These are phyloP conservation scores for Teunomyces panamensis DNA, from an alignment of 805 yeast species.

Conservation along the genomic window DNA sequence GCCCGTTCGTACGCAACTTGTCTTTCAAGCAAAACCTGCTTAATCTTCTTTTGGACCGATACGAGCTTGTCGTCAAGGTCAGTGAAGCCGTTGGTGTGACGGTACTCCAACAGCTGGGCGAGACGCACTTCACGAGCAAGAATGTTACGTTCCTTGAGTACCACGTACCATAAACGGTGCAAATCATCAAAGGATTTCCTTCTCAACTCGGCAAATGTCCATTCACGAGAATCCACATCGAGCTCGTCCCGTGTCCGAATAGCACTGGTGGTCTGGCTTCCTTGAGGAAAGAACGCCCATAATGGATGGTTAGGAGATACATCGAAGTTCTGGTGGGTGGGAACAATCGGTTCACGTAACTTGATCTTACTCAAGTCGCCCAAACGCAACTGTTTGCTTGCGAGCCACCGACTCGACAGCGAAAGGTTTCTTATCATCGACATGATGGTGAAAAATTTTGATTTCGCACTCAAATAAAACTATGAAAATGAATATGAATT, in stretches of 20 bases:
- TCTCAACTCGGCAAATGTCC: constrained; percentile 87
- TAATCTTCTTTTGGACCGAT: constrained; percentile 52
- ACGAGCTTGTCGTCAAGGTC: constrained; percentile 39
- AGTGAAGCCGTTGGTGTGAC: constrained; percentile 33
- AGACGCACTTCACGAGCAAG: constrained; percentile 73
- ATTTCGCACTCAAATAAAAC: background rate
- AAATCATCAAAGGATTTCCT: constrained; percentile 89
- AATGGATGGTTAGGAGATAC: constrained; percentile 86
- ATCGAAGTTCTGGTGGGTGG: constrained; percentile 68
- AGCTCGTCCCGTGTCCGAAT: constrained; percentile 58
- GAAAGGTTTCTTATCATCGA: constrained; percentile 4
- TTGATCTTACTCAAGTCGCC: constrained; percentile 37
- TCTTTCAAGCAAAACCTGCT: constrained; percentile 85
- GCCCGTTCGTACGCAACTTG: constrained; percentile 67
- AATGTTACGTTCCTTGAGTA: constrained; percentile 78
- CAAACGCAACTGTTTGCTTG: constrained; percentile 18
- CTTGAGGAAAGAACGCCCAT: constrained; percentile 79
- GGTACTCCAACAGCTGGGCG: constrained; percentile 31
- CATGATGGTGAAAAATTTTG: constrained; percentile 9
- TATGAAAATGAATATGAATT: too few relatives aligned
- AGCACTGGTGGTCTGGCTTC: constrained; percentile 49
- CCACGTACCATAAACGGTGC: constrained; percentile 86
- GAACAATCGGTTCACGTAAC: constrained; percentile 81
- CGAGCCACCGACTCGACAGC: constrained; percentile 6
- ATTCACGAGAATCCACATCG: constrained; percentile 60